These are phyloP conservation scores for Cicer judaicum DNA, from an alignment of 306 rosid genomes.

Conservation along the genomic window DNA sequence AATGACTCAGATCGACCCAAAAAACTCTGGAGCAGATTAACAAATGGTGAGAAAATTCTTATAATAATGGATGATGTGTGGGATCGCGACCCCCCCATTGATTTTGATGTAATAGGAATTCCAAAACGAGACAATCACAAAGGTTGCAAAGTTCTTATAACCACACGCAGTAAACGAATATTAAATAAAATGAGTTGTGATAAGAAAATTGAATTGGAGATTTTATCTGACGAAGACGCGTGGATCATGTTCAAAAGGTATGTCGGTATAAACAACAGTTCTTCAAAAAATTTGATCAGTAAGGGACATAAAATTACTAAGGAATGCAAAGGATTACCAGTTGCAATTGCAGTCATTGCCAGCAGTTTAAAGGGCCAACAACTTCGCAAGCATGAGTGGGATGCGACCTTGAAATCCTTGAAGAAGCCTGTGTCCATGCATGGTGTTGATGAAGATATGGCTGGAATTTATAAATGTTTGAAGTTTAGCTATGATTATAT, in stretches of 20 bases:
- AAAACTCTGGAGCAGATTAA: neutral
- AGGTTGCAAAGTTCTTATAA: constrained; percentile 10
- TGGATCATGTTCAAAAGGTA: neutral
- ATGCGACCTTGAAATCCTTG: neutral
- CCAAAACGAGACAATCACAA: neutral
- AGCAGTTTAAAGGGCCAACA: neutral
- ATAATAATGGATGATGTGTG: constrained; percentile 39
- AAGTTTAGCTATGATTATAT: constrained; percentile 7
- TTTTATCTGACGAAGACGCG: neutral
- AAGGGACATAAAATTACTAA: neutral
- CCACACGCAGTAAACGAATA: neutral
- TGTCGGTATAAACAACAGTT: neutral
- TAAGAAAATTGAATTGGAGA: neutral
- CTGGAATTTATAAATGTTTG: constrained; percentile 2
- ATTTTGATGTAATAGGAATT: constrained; percentile 8
- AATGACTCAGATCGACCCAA: neutral
- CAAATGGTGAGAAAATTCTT: constrained; percentile 2
- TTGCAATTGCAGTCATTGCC: constrained; percentile 18
- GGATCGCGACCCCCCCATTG: neutral
- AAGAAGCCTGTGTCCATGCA: neutral
- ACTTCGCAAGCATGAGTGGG: neutral
- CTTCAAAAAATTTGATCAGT: neutral
- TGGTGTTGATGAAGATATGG: neutral
- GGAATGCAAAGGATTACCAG: constrained; percentile 35
- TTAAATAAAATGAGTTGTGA: constrained; percentile 9